Percentiles rank a stretch among this genome's conserved stretches.
Conservation (phyloP, 2,329 filamentous ascomycete genomes). For the Ceratocystis cacaofunesta region DNA sequence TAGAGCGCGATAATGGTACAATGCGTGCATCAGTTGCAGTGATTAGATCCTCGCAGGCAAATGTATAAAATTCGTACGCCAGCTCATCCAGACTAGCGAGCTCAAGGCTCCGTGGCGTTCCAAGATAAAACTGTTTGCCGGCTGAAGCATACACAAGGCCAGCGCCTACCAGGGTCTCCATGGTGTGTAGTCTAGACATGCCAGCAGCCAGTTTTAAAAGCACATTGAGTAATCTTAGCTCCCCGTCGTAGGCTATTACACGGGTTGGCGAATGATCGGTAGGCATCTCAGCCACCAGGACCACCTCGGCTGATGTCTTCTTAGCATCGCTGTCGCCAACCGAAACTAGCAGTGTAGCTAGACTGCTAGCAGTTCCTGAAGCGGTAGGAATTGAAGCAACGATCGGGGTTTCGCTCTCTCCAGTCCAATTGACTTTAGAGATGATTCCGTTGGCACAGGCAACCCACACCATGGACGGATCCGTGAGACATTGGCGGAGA, state of each 20-base stretch:
- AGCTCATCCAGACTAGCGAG: constrained; percentile 21
- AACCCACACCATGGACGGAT: constrained; percentile 41
- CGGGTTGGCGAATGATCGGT: constrained; percentile 7
- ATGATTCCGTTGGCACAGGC: constrained; percentile 43
- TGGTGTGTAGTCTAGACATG: constrained; percentile 11
- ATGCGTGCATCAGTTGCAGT: constrained; percentile 49
- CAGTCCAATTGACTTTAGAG: constrained; percentile 45
- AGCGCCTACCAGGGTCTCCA: constrained; percentile 6
- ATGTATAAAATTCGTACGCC: constrained; percentile 32
- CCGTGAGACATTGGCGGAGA: constrained; percentile 27
- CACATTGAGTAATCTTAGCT: constrained; percentile 12
- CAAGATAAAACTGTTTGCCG: constrained; percentile 27
- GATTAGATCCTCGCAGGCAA: constrained; percentile 48
- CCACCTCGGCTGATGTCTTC: constrained; percentile 28
- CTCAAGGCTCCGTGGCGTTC: constrained; percentile 20
- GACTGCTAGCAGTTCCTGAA: constrained; percentile 32
- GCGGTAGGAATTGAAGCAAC: constrained; percentile 19
- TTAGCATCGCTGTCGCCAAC: constrained; percentile 20
- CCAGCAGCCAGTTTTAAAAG: constrained; percentile 10
- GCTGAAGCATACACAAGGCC: constrained; percentile 19
- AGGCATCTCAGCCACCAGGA: constrained; percentile 30
- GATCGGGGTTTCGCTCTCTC: constrained; percentile 11
- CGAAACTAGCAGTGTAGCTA: constrained; percentile 30
- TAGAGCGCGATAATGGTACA: constrained; percentile 21
- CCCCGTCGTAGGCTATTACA: constrained; percentile 13